Evolutionary conservation across 371 early-diverging fungal genomes (phyloP), one percentile per base, ranked within the genome.

Genomic region (Quaeritorhiza haematococci): DNA sequence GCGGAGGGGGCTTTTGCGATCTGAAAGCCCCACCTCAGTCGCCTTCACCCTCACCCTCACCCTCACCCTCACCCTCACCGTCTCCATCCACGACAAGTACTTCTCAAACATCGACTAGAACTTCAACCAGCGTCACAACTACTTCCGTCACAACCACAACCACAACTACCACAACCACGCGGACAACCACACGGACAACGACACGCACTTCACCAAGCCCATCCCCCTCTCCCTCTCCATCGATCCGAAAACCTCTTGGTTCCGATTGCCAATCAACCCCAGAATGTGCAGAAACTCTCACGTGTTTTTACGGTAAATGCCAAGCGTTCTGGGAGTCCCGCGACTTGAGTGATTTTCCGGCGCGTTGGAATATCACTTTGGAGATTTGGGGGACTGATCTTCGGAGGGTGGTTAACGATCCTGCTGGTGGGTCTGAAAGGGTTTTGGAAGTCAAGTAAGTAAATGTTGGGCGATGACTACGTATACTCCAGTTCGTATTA

Each of bases 321-420:
- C 46, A 45, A 45, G 6, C 23, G 6, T 45, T 23, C 21, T 45
- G 46, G 46, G 21, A 19, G 7, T 21, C n/a, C 46, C 21, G 46
- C 7, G 6, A 45, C 7, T 6, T 23, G 10, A 21, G 27, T 45
- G 46, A n/a, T n/a, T n/a, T n/a, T n/a, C 46, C 27, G 46, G 21
- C n/a, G 7, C 23, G 46, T 23, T 45, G 46, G 46, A 45, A 45
- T 45, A 27, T 21, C 27, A 45, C 46, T 10, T 23, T 23, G 27
- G 10, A 10, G 10, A 27, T 27, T 21, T 45, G 27, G 10, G 46
- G 27, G n/a, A 27, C 46, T 45, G 46, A 27, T 6, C 46, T n/a
- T 21, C 62, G 73, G 23, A 52, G 23, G 2, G 55, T 73, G 45
- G 71, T 71, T 19, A 48, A 55, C 17, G 73, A 78, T 64, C 81